Percentiles rank a stretch among this genome's conserved stretches.
phyloP scores from a whole-genome alignment of 2,329 filamentous ascomycete genomes.

The Trichophyton rubrum region DNA sequence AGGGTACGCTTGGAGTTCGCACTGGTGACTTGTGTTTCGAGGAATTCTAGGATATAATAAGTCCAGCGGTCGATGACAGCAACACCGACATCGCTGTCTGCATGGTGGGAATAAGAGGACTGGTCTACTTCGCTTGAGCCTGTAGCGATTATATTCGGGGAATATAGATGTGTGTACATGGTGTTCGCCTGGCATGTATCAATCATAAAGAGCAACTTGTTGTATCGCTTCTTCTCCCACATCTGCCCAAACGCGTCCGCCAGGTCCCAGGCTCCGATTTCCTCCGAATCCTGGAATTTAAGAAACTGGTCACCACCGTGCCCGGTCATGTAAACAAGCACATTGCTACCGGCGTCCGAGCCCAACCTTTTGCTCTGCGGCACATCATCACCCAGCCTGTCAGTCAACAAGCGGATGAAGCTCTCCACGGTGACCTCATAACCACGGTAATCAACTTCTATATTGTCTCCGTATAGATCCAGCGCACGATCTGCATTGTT shows the following conservation, averaged over 20 bases:
- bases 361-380: conserved; percentile 85
- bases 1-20: conserved; percentile 78
- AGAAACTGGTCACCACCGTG: conserved; percentile 96
- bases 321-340: conserved; percentile 97
- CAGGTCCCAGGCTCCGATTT: conserved; percentile 91
- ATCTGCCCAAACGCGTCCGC: conserved; percentile 98
- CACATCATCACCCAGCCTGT: conserved; percentile 87
- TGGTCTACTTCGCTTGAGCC: conserved; percentile 94
- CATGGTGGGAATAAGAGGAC: conserved; percentile 93
- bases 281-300: conserved; percentile 96
- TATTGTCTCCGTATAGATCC: conserved; percentile 95
- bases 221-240: conserved; percentile 99
- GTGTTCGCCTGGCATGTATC: conserved; percentile 99
- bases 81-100: conserved; percentile 93
- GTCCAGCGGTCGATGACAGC: conserved; percentile 98
- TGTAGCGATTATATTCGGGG: conserved; percentile 93
- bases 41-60: conserved; percentile 95
- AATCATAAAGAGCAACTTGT: conserved; percentile 99
- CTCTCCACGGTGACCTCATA: conserved; percentile 99
- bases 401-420: conserved; percentile 89
- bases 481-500: conserved; percentile 94
- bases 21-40: conserved; percentile 79
- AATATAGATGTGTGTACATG: conserved; percentile 98
- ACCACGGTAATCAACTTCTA: conserved; percentile 94
- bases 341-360: conserved; percentile 91